Evolutionary conservation across 495 filamentous ascomycete genomes (phyloP), one percentile per base, ranked within the genome.

Genomic region (Penicillium dipodomyicola): DNA sequence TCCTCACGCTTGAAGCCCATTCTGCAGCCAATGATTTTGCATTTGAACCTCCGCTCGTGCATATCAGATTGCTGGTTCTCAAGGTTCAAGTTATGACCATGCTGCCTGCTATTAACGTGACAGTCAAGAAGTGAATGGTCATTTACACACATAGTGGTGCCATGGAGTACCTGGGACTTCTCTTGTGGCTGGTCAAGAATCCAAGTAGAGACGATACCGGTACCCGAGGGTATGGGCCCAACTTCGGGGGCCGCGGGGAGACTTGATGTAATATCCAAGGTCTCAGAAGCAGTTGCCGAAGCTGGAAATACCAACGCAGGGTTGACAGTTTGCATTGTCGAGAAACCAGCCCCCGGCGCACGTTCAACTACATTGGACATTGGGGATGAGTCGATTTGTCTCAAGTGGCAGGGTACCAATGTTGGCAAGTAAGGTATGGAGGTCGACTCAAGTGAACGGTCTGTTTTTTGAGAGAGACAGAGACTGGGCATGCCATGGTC

Each of bases 1-100:
- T 87, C 85, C 32, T 81, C 79, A 44, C 84, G 67, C 68, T 84
- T 84, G 64, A 86, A 85, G 1, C 72, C 70, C 0, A 71, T 75
- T 58, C 78, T 77, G 61, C 77, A 83, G 15, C 69, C 72, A 10
- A 37, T 37, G 33, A 37, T 37, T 37, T 5, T 15, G 33, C 33
- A 37, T 11, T 30, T 30, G 29, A 30, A 10, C 9, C 0, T 30
- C 9, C 29, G 29, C 29, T 30, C 9, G 9, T 30, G 40, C n/a
- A 42, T 22, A 42, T 42, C 40, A 42, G 10, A 42, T 30, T 42
- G 0, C 40, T 22, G 40, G 40, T 42, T 15, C n/a, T 22, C 19
- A 11, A 20, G 6, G 4, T 17, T 15, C 40, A 20, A 20, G 4
- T 42, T 4, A 42, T 22, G n/a, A 9, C 19, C 19, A 9, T 5